Conservation (phyloP, 2,329 filamentous ascomycete species). For the Xylaria hypoxylon region DNA sequence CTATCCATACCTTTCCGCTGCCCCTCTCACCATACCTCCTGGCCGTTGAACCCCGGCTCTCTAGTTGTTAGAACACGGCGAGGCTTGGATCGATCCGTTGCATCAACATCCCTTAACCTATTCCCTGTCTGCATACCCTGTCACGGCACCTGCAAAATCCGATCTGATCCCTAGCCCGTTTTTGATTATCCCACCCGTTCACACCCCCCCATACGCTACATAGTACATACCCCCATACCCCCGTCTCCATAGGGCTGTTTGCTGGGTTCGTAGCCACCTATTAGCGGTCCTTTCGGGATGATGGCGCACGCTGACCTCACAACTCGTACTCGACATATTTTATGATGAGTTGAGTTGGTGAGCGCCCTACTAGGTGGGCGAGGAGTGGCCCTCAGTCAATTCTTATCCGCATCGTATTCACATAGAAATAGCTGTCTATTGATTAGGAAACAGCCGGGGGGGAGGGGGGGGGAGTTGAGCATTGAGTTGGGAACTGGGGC, state of each 20-base stretch:
- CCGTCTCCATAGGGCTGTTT: slow-evolving; percentile 38
- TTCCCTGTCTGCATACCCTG: slow-evolving; percentile 40
- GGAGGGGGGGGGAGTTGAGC: slow-evolving; percentile 13
- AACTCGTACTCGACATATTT: slow-evolving; percentile 27
- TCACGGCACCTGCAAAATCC: slow-evolving; percentile 40
- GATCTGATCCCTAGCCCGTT: slow-evolving; percentile 40
- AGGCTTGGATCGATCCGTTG: slow-evolving; percentile 27
- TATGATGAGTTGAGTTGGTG: slow-evolving; percentile 32
- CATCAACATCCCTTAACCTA: slow-evolving; percentile 27
- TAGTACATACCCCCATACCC: slow-evolving; percentile 34
- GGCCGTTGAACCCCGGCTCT: slow-evolving; percentile 11
- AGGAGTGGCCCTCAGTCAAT: slow-evolving; percentile 8
- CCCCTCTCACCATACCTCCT: slow-evolving; percentile 16
- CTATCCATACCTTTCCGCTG: slow-evolving; percentile 13
- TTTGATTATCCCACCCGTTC: slow-evolving; percentile 37
- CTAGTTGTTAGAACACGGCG: slow-evolving; percentile 4
- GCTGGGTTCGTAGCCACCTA: slow-evolving; percentile 21
- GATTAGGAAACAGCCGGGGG: slow-evolving; percentile 6
- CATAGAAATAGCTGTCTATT: slow-evolving; percentile 18
- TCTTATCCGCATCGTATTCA: slow-evolving; percentile 3
- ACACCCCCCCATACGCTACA: slow-evolving; percentile 31
- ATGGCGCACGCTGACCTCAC: slow-evolving; percentile 24
- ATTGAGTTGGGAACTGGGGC: slow-evolving; percentile 7
- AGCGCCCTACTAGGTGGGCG: slow-evolving; percentile 25
- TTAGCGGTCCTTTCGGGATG: slow-evolving; percentile 20